Evolutionary conservation across 2,329 filamentous ascomycete genomes (phyloP).

Genomic region (Colletotrichum sp.): DNA sequence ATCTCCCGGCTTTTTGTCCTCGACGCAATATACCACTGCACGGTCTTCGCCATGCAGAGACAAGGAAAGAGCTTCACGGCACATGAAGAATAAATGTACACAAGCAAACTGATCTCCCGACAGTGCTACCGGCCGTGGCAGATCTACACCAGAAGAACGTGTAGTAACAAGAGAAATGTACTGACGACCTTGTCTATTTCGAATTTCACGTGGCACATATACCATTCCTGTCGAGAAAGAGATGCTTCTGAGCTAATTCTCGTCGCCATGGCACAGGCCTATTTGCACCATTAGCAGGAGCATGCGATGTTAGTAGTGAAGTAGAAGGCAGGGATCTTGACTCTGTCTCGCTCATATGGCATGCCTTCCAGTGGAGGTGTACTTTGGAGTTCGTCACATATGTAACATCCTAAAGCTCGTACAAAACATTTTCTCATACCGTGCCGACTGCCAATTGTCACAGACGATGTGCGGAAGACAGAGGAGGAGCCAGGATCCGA

Average conservation of each 20-base stretch:
- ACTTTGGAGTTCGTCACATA: neutral
- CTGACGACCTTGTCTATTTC: neutral
- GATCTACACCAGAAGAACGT: neutral
- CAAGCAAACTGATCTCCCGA: neutral
- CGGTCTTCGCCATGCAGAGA: neutral
- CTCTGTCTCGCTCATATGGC: neutral
- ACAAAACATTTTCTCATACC: neutral
- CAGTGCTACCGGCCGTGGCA: neutral
- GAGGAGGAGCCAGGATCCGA: neutral
- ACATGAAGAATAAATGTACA: neutral
- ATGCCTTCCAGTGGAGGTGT: neutral
- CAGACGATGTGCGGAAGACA: neutral
- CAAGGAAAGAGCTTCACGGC: neutral
- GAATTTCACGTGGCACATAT: neutral
- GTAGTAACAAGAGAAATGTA: neutral
- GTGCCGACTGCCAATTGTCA: neutral
- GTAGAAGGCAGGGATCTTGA: neutral
- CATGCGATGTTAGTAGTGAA: neutral
- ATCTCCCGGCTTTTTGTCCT: neutral
- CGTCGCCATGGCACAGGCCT: neutral
- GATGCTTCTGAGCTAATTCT: neutral
- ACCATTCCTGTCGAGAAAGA: neutral
- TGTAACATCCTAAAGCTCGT: neutral
- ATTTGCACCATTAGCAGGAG: neutral
- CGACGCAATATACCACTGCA: neutral